Percentiles rank a stretch among this genome's conserved stretches.
phyloP scores from a whole-genome alignment of 495 filamentous ascomycete species.

The Aspergillus coremiiformis region DNA sequence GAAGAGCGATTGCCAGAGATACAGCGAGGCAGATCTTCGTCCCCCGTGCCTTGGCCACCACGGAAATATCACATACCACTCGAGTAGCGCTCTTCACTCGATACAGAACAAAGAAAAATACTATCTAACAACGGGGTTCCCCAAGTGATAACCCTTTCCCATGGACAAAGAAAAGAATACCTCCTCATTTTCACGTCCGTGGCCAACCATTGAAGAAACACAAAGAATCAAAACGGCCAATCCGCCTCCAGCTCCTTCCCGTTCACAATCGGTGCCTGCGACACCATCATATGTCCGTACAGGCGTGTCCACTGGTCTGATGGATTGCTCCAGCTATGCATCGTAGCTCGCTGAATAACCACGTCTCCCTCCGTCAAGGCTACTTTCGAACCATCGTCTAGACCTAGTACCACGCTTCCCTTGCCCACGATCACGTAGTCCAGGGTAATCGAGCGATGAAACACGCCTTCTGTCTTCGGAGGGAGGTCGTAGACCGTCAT shows the following conservation, averaged over 20 bases:
- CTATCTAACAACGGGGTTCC: no score
- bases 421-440: not conserved
- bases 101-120: no score
- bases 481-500: not conserved
- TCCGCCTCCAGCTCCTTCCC: slow-evolving; percentile 1
- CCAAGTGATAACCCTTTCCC: no score
- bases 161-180: no score
- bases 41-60: no score
- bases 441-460: slow-evolving; percentile 5
- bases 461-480: not conserved
- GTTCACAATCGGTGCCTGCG: not conserved
- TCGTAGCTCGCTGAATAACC: slow-evolving; percentile 1
- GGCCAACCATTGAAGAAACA: no score
- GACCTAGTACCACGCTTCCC: not conserved
- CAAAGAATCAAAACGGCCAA: not conserved
- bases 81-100: no score
- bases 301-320: not conserved
- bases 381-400: not conserved
- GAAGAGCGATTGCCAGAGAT: no score
- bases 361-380: not conserved
- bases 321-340: slow-evolving; percentile 7
- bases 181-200: no score
- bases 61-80: no score
- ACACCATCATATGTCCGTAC: not conserved
- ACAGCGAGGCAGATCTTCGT: no score